Conservation (phyloP, 1,284 basidiomycete species). For the Ganoderma lingzhi region DNA sequence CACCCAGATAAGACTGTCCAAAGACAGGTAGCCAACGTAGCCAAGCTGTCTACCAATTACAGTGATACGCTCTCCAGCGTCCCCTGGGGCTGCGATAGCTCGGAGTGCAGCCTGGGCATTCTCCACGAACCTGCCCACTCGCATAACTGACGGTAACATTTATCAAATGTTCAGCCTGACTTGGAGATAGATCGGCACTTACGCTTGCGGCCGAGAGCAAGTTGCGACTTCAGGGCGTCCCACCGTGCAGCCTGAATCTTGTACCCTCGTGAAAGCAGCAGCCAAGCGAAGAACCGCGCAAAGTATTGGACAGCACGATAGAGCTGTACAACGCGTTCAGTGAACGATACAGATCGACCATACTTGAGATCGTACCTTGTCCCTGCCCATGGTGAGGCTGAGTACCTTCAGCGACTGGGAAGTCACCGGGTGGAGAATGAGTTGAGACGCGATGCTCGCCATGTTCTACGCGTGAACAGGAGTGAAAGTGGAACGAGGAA, state of each 20-base stretch:
- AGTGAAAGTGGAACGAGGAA: neutral
- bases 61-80: constrained; percentile 79
- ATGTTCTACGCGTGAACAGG: constrained; percentile 44
- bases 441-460: constrained; percentile 74
- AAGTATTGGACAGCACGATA: constrained; percentile 95
- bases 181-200: constrained; percentile 40
- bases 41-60: constrained; percentile 88
- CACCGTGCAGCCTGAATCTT: constrained; percentile 76
- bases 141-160: constrained; percentile 69
- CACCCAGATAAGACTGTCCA: constrained; percentile 90
- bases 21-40: constrained; percentile 90
- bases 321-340: constrained; percentile 53
- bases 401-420: constrained; percentile 82
- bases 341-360: constrained; percentile 8
- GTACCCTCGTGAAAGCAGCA: constrained; percentile 68
- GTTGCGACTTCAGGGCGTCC: constrained; percentile 82
- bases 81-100: constrained; percentile 66
- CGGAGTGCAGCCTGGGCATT: constrained; percentile 93
- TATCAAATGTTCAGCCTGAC: neutral
- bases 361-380: constrained; percentile 69
- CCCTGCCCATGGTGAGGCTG: constrained; percentile 85
- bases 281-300: constrained; percentile 91
- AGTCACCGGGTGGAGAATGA: constrained; percentile 86
- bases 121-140: constrained; percentile 94
- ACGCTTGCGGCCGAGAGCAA: constrained; percentile 85